Evolutionary conservation across 768 basidiomycete species (phyloP).

Genomic region (Galerina sulciceps): DNA sequence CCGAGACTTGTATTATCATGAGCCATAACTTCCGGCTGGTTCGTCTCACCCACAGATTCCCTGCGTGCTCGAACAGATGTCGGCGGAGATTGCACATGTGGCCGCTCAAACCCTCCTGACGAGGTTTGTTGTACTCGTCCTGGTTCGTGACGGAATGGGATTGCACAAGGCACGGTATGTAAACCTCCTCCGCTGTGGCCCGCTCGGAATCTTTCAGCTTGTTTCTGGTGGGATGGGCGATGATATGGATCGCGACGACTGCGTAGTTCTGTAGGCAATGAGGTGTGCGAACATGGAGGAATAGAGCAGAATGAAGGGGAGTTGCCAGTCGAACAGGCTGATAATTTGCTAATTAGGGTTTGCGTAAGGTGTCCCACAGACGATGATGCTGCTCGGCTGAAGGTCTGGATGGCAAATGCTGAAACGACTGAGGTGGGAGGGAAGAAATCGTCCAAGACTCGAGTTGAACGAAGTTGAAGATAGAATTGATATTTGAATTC

Average conservation of each 20-base stretch:
- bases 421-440: constrained; percentile 41
- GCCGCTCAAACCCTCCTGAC: constrained; percentile 44
- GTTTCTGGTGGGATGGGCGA: constrained; percentile 42
- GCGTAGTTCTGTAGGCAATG: constrained; percentile 48
- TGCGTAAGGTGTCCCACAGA: constrained; percentile 49
- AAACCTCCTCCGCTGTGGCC: constrained; percentile 29
- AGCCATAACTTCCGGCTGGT: constrained; percentile 49
- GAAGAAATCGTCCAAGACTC: constrained; percentile 43
- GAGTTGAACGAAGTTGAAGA: constrained; percentile 42
- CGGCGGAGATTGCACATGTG: constrained; percentile 34
- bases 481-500: constrained; percentile 33
- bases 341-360: constrained; percentile 17
- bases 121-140: constrained; percentile 46
- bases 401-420: constrained; percentile 59
- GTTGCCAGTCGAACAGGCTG: constrained; percentile 49
- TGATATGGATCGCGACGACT: constrained; percentile 38
- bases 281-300: constrained; percentile 53
- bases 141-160: constrained; percentile 52
- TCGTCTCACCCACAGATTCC: constrained; percentile 51
- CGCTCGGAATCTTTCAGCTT: constrained; percentile 42
- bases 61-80: constrained; percentile 47
- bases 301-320: constrained; percentile 55
- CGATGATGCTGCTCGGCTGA: constrained; percentile 52
- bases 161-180: constrained; percentile 53
- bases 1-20: constrained; percentile 43